Percentiles rank a stretch among this genome's conserved stretches.
Evolutionary conservation across 2,329 filamentous ascomycete genomes (phyloP).

Genomic region (Endoconidiophora polonica): DNA sequence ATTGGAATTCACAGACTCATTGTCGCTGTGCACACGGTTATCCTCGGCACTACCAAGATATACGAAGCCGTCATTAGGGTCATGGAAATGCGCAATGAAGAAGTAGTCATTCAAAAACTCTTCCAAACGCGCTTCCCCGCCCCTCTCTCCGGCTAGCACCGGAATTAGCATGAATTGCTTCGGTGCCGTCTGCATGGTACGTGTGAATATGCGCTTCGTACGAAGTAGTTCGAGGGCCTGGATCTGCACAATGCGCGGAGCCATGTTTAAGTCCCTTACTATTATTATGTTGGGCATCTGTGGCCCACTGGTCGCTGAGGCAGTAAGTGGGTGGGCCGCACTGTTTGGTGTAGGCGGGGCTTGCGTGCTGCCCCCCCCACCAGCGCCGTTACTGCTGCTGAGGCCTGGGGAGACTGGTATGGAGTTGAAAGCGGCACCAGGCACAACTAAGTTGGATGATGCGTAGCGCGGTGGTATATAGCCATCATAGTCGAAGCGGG

Average conservation of each 20-base stretch:
- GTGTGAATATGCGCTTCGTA: constrained; percentile 60
- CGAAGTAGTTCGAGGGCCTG: constrained; percentile 66
- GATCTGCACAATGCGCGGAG: constrained; percentile 62
- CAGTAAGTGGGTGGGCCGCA: constrained; percentile 10
- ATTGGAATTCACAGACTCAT: constrained; percentile 21
- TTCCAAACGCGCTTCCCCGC: constrained; percentile 32
- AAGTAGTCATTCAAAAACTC: constrained; percentile 63
- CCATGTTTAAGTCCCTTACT: constrained; percentile 60
- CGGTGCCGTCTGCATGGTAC: constrained; percentile 56
- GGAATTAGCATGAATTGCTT: constrained; percentile 67
- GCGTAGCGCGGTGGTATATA: constrained; percentile 17
- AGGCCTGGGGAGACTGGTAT: constrained; percentile 14
- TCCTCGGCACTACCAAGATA: constrained; percentile 41
- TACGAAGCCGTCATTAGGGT: constrained; percentile 51
- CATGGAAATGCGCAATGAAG: constrained; percentile 76
- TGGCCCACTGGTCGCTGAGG: constrained; percentile 13
- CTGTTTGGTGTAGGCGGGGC: constrained; percentile 8
- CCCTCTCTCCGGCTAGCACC: constrained; percentile 37
- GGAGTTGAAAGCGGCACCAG: constrained; percentile 16
- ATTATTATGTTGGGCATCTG: constrained; percentile 69
- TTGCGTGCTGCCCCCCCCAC: neutral
- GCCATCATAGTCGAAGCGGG: constrained; percentile 14
- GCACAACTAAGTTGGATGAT: constrained; percentile 19
- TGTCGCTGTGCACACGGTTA: constrained; percentile 21
- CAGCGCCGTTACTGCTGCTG: neutral